A percentile compares a stretch with the other conserved stretches of the same genome.
Conservation (phyloP, 177 flowering plant genomes). For the Vitis hybrid region DNA sequence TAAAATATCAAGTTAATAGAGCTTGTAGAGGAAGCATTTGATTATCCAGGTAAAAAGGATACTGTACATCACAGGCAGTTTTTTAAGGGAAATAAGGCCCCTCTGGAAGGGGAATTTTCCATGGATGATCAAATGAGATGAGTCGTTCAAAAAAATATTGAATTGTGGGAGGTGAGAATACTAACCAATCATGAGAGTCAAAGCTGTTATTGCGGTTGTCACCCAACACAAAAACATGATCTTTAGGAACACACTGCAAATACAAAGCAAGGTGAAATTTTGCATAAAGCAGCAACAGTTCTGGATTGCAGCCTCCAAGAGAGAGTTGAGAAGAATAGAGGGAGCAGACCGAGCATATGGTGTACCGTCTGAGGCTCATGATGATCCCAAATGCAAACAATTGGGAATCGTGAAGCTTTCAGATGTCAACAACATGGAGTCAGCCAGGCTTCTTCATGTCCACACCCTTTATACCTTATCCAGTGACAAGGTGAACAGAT, state of each 20-base stretch:
- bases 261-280: conserved; percentile 8
- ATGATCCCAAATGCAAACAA: conserved; percentile 2
- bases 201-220: conserved; percentile 62
- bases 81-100: too few species aligned
- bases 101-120: too few species aligned
- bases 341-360: conserved; percentile 17
- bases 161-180: background rate
- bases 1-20: background rate
- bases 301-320: background rate
- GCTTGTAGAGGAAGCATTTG: background rate
- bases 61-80: too few species aligned
- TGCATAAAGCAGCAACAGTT: background rate
- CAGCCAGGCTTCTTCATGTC: conserved; percentile 7
- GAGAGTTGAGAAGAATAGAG: background rate
- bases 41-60: background rate
- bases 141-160: background rate
- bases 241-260: conserved; percentile 50
- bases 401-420: conserved; percentile 24
- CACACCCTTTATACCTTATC: background rate
- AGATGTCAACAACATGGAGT: conserved; percentile 44
- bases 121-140: too few species aligned
- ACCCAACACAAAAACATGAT: conserved; percentile 53
- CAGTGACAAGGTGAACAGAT: background rate
- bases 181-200: conserved; percentile 55
- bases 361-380: conserved; percentile 31